phyloP scores from a whole-genome alignment of 163 green algal genomes.

The Volvox carteri region DNA sequence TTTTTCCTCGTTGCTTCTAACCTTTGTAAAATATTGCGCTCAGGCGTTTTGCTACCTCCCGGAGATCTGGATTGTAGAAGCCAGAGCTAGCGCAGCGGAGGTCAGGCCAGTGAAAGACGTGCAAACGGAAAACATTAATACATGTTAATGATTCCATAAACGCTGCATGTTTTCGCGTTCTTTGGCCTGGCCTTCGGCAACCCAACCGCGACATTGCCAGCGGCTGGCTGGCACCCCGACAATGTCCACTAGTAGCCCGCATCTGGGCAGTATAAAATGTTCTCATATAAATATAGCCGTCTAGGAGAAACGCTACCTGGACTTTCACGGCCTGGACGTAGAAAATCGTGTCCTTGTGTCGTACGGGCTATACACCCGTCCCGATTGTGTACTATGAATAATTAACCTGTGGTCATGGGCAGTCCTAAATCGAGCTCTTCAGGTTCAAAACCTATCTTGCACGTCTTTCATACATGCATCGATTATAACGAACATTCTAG shows the following conservation, averaged over 20 bases:
- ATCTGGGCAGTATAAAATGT: too few species aligned
- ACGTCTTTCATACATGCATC: too few species aligned
- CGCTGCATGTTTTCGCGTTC: background rate
- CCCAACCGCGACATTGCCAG: background rate
- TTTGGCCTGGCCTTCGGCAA: background rate
- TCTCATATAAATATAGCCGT: too few species aligned
- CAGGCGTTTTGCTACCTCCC: conserved; percentile 16
- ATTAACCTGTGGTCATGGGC: too few species aligned
- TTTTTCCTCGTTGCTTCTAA: too few species aligned
- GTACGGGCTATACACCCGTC: background rate
- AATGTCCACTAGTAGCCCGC: too few species aligned
- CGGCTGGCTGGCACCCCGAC: background rate
- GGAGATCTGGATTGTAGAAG: background rate
- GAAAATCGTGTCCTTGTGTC: too few species aligned
- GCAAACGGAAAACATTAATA: background rate
- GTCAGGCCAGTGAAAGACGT: background rate
- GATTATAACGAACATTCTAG: background rate
- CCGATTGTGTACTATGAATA: background rate
- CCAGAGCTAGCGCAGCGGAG: conserved; percentile 12
- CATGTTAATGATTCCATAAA: background rate
- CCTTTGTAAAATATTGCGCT: conserved; percentile 20
- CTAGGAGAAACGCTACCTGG: too few species aligned
- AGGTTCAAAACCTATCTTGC: too few species aligned
- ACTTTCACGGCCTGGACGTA: too few species aligned
- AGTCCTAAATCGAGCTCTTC: too few species aligned